Percentiles rank a stretch among this genome's conserved stretches.
Evolutionary conservation across 2,329 filamentous ascomycete species (phyloP).

Genomic region (Trichoderma afroharzianum): DNA sequence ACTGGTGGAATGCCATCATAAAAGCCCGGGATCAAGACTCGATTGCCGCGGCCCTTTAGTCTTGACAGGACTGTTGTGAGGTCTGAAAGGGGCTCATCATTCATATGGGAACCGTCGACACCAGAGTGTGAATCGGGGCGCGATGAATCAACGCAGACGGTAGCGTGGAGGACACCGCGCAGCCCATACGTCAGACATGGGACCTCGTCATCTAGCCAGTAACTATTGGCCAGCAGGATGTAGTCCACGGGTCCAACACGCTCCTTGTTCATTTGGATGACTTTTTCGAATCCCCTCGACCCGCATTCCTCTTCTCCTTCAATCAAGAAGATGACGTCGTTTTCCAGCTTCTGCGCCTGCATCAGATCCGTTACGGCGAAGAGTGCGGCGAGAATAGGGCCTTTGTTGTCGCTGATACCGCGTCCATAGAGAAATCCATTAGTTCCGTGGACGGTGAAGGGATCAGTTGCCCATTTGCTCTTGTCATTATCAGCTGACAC

Average conservation of each 20-base stretch:
- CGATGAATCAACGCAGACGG: constrained; percentile 79
- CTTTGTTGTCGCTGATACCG: constrained; percentile 97
- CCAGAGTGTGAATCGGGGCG: constrained; percentile 91
- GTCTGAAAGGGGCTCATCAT: constrained; percentile 90
- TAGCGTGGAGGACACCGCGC: constrained; percentile 89
- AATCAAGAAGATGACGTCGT: constrained; percentile 89
- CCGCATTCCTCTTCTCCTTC: constrained; percentile 97
- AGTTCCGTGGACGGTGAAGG: constrained; percentile 82
- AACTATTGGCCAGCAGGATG: constrained; percentile 93
- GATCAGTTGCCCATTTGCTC: constrained; percentile 80
- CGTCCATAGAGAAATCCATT: constrained; percentile 93
- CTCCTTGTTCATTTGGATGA: constrained; percentile 73
- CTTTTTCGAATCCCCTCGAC: constrained; percentile 83
- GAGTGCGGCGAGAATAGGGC: constrained; percentile 87
- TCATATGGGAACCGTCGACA: constrained; percentile 88
- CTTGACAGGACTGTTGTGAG: constrained; percentile 78
- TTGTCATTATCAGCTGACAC: constrained; percentile 82
- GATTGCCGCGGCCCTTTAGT: constrained; percentile 76
- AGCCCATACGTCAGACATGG: constrained; percentile 94
- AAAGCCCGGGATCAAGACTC: constrained; percentile 81
- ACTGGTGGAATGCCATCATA: constrained; percentile 79
- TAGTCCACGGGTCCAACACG: constrained; percentile 90
- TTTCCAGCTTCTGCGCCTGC: constrained; percentile 76
- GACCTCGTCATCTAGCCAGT: constrained; percentile 95
- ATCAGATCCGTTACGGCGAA: constrained; percentile 90